Conservation (phyloP, 169 alveolate species). For the Miamiensis avidus region DNA sequence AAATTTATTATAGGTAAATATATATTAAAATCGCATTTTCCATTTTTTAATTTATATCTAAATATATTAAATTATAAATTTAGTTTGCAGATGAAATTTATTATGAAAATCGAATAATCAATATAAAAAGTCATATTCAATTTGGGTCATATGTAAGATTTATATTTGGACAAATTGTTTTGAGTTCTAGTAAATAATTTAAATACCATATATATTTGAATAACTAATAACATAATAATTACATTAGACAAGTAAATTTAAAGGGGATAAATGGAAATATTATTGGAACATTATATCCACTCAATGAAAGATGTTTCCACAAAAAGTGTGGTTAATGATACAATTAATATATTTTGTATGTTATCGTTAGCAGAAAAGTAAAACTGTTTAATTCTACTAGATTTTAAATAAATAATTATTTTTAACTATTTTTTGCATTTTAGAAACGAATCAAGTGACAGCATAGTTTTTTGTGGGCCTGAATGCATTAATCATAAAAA, state of each 20-base stretch:
- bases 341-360: constrained; percentile 5
- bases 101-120: not conserved
- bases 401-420: not conserved
- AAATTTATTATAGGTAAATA: no score
- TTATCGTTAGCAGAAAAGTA: constrained; percentile 22
- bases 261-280: not conserved
- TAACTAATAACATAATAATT: no score
- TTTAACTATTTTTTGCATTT: not conserved
- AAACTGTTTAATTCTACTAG: no score
- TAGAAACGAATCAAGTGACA: constrained; percentile 23
- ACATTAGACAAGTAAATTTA: not conserved
- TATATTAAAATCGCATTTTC: no score
- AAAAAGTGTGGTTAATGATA: constrained; percentile 15
- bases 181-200: not conserved
- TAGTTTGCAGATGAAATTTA: not conserved
- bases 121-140: no score
- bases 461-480: constrained; percentile 11
- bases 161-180: not conserved
- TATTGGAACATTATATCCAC: constrained; percentile 10
- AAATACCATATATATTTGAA: no score
- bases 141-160: not conserved
- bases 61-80: no score
- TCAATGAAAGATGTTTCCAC: not conserved
- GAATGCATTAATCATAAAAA: constrained; percentile 8
- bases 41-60: no score